Base-by-base conservation (phyloP, 169 alveolate genomes). In the Plasmodium falciparum region DNA sequence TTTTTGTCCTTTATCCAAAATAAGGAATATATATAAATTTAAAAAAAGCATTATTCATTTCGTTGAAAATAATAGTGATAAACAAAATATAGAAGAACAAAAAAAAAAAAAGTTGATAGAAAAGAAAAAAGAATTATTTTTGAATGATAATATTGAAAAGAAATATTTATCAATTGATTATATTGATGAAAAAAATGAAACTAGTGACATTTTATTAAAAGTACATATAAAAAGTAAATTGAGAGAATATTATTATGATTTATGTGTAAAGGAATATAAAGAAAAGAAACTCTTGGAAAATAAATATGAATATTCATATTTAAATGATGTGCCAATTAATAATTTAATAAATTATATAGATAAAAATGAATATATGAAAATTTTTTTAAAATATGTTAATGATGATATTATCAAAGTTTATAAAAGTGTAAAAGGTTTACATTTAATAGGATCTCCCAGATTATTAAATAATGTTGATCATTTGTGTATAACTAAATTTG, bases 371-470 rank as follows among this genome's bases (percentile, higher is more conserved):
- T 83, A 83, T 17, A 26, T 83, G 8, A 61, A 56, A 6, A 83
- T 83, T 15, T 83, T 83, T 33, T 62, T 83, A n/a, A 83, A 83
- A 29, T 47, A 69, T 56, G 66, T 83, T 11, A 52, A 83, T 69
- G 83, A 83, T 11, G 91, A 83, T 49, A 63, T 83, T 20, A 83
- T 83, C 56, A 69, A 24, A 73, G 83, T 83, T 56, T 83, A 83
- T 39, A 24, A 83, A 47, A 69, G 24, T 61, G 39, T 67, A 62
- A 83, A 83, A 0, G 70, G 70, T 6, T 63, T 83, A 69, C 83
- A 83, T 67, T 83, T 83, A 72, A 83, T 83, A 8, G 91, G 91
- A 3, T 26, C 80, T 22, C 91, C 91, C 17, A 67, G 85, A 58
- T 72, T 83, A 56, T 56, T 49, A 17, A 83, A 83, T 29, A 83